Percentiles rank a stretch among this genome's conserved stretches.
phyloP scores from a whole-genome alignment of 1,284 basidiomycete species.

The Neonothopanus nambi region DNA sequence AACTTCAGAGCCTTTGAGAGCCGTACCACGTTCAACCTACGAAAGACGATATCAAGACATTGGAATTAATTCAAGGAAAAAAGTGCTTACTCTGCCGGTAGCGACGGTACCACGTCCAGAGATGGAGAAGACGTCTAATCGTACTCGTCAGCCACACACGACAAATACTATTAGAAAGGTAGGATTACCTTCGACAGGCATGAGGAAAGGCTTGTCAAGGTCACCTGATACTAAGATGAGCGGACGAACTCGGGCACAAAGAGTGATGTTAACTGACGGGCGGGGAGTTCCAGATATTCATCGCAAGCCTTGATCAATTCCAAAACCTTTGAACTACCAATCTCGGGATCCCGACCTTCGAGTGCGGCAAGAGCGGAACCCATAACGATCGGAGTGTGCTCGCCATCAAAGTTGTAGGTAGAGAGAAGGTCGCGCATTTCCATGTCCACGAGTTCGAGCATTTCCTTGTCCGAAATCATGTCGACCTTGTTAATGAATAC shows the following conservation, averaged over 20 bases:
- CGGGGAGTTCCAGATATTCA: slow-evolving; percentile 92
- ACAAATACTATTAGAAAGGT: not conserved
- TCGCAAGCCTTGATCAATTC: slow-evolving; percentile 91
- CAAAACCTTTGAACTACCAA: slow-evolving; percentile 81
- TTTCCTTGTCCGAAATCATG: slow-evolving; percentile 94
- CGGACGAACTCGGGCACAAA: not conserved
- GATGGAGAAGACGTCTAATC: slow-evolving; percentile 93
- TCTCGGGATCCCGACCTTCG: slow-evolving; percentile 80
- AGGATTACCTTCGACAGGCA: slow-evolving; percentile 79
- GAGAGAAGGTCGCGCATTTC: slow-evolving; percentile 98
- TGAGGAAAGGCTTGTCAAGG: slow-evolving; percentile 97
- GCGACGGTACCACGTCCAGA: slow-evolving; percentile 98
- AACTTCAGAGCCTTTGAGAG: slow-evolving; percentile 92
- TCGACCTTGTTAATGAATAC: slow-evolving; percentile 99
- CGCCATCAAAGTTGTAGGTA: slow-evolving; percentile 94
- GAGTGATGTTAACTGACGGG: slow-evolving; percentile 56
- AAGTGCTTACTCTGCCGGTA: slow-evolving; percentile 76
- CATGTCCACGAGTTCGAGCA: slow-evolving; percentile 99
- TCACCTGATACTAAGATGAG: slow-evolving; percentile 57
- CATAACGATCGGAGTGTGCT: slow-evolving; percentile 95
- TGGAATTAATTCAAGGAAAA: not conserved
- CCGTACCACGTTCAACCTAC: slow-evolving; percentile 91
- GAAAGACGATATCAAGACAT: slow-evolving; percentile 4
- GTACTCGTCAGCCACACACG: slow-evolving; percentile 7
- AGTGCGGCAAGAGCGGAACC: slow-evolving; percentile 96